Percentiles rank a stretch among this genome's conserved stretches.
Evolutionary conservation across 371 early-diverging fungal species (phyloP).

Genomic region (Actinomucor elegans): DNA sequence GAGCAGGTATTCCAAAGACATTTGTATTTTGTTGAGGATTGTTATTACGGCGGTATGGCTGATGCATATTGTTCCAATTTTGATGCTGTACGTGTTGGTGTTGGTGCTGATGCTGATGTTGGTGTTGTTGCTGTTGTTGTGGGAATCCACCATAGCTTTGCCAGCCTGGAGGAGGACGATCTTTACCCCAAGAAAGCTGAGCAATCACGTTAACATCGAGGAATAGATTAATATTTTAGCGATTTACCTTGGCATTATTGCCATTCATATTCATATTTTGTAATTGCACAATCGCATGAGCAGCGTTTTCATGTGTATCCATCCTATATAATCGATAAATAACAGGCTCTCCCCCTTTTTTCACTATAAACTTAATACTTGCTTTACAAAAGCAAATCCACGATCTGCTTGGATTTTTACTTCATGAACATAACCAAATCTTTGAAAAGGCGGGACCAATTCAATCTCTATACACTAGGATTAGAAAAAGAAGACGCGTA

Average conservation of each 20-base stretch:
- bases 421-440: conserved; percentile 77
- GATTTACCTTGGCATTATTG: conserved; percentile 55
- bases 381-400: conserved; percentile 90
- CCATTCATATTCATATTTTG: conserved; percentile 75
- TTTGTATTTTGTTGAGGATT: conserved; percentile 8
- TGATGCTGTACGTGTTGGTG: too few species aligned
- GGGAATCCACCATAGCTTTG: conserved; percentile 22
- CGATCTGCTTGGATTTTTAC: conserved; percentile 86
- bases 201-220: background rate
- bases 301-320: conserved; percentile 89
- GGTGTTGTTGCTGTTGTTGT: conserved; percentile 10
- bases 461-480: conserved; percentile 21
- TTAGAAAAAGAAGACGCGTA: too few species aligned
- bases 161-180: conserved; percentile 50
- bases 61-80: conserved; percentile 17
- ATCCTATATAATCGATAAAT: conserved; percentile 54
- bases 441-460: conserved; percentile 58
- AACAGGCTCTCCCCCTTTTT: background rate
- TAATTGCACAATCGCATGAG: conserved; percentile 80
- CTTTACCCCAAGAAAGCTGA: conserved; percentile 88
- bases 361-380: conserved; percentile 1
- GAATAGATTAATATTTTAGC: background rate
- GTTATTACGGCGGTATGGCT: conserved; percentile 7
- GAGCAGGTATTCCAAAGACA: conserved; percentile 17
- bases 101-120: conserved; percentile 6